Evolutionary conservation across 106 monocot genomes (phyloP).

Genomic region (Triglochin maritima): DNA sequence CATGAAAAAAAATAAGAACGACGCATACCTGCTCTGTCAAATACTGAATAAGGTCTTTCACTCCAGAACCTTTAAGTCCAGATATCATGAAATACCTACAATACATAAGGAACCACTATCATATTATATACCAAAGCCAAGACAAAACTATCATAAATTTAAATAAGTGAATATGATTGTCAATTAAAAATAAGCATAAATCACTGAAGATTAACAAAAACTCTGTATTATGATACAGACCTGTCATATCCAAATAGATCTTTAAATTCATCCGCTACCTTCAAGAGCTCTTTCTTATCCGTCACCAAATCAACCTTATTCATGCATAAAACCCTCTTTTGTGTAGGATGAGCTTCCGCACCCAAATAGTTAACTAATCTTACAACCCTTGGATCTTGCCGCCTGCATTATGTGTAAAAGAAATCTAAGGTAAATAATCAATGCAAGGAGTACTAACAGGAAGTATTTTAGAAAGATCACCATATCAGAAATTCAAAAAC

Average conservation of each 20-base stretch:
- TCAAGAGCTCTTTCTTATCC: constrained; percentile 78
- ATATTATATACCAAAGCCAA: too few species aligned
- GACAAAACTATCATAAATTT: too few species aligned
- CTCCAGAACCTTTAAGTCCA: constrained; percentile 87
- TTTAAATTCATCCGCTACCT: constrained; percentile 89
- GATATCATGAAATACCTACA: constrained; percentile 94
- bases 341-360: constrained; percentile 35
- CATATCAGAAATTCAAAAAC: too few species aligned
- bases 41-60: constrained; percentile 71
- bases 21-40: constrained; percentile 67
- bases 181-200: background rate
- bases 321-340: constrained; percentile 89
- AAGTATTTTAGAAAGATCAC: background rate
- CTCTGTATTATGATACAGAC: constrained; percentile 12
- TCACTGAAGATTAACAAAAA: background rate
- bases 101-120: background rate
- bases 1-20: background rate
- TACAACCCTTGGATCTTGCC: constrained; percentile 67
- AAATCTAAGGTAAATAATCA: background rate
- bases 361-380: constrained; percentile 83
- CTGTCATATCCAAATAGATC: constrained; percentile 88
- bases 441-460: background rate
- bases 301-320: constrained; percentile 91
- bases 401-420: background rate
- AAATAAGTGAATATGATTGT: background rate